These are phyloP conservation scores for Metschnikowia kunwiensis DNA, from an alignment of 805 yeast genomes.

Conservation along the genomic window DNA sequence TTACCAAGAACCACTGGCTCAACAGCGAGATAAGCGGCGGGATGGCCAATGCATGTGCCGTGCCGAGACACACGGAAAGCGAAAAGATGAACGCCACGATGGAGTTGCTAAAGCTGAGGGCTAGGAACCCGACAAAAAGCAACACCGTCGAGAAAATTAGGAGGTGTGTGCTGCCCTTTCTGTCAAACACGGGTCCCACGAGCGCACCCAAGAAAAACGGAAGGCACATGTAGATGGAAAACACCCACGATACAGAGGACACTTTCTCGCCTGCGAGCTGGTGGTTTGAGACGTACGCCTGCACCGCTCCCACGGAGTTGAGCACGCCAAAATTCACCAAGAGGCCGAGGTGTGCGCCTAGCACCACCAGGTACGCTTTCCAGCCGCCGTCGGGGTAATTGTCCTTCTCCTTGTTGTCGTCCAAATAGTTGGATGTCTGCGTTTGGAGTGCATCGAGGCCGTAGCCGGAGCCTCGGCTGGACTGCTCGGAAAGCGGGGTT, in stretches of 20 bases:
- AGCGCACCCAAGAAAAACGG: conserved; percentile 29
- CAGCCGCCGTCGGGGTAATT: conserved; percentile 58
- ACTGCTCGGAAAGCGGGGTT: too few relatives aligned
- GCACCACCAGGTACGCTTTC: conserved; percentile 51
- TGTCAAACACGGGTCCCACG: conserved; percentile 62
- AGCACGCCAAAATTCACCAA: conserved; percentile 53
- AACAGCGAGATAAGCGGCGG: conserved; percentile 61
- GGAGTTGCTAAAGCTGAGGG: conserved; percentile 50
- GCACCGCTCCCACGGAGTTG: conserved; percentile 60
- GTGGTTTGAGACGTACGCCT: conserved; percentile 52
- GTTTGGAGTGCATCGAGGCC: too few relatives aligned
- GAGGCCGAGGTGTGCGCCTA: conserved; percentile 59
- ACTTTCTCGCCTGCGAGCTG: conserved; percentile 47
- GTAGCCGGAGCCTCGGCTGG: too few relatives aligned
- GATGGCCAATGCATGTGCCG: conserved; percentile 58
- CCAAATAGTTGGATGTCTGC: too few relatives aligned
- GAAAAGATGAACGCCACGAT: conserved; percentile 62
- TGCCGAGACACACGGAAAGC: conserved; percentile 50
- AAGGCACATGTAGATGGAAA: conserved; percentile 52
- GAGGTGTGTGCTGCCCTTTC: conserved; percentile 50
- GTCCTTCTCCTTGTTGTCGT: neutral
- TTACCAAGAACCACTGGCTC: conserved; percentile 62
- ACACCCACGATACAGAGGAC: conserved; percentile 60
- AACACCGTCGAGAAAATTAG: conserved; percentile 26
- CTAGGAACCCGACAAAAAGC: conserved; percentile 53